A percentile compares a stretch with the other conserved stretches of the same genome.
These are phyloP conservation scores for Rubia tinctorum DNA, from an alignment of 305 asterid species.

Conservation along the genomic window DNA sequence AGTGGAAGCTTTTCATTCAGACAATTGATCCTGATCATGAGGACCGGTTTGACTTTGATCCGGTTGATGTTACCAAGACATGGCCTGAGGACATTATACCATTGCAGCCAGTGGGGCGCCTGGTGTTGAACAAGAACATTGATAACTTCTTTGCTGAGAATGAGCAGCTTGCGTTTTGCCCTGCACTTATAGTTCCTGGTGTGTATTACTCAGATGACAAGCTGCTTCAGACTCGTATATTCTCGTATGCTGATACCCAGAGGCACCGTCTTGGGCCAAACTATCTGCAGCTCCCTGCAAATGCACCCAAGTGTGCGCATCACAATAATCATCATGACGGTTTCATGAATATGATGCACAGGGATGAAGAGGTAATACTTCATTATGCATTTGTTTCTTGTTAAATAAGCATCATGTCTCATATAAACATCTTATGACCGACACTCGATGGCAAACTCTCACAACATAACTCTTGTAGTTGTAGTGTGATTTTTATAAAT, in stretches of 20 bases:
- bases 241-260: conserved; percentile 86
- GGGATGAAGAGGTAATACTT: conserved; percentile 91
- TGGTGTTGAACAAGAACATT: conserved; percentile 89
- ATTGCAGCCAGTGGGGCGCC: conserved; percentile 90
- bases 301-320: conserved; percentile 88
- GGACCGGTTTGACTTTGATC: conserved; percentile 84
- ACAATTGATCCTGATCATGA: conserved; percentile 79
- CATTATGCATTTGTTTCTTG: not conserved
- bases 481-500: no score
- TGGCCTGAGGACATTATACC: conserved; percentile 96
- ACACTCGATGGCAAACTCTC: not conserved
- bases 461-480: no score
- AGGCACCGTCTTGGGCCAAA: conserved; percentile 97
- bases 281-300: conserved; percentile 84
- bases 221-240: conserved; percentile 75
- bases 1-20: conserved; percentile 96
- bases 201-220: conserved; percentile 78
- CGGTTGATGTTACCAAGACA: conserved; percentile 81
- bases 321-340: conserved; percentile 97
- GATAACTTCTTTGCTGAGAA: conserved; percentile 95
- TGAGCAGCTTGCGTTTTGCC: conserved; percentile 91
- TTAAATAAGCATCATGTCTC: not conserved
- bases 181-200: conserved; percentile 82
- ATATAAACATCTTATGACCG: not conserved
- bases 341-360: conserved; percentile 93